Evolutionary conservation across 805 yeast species (phyloP).

Genomic region (Ogataea naganishii): DNA sequence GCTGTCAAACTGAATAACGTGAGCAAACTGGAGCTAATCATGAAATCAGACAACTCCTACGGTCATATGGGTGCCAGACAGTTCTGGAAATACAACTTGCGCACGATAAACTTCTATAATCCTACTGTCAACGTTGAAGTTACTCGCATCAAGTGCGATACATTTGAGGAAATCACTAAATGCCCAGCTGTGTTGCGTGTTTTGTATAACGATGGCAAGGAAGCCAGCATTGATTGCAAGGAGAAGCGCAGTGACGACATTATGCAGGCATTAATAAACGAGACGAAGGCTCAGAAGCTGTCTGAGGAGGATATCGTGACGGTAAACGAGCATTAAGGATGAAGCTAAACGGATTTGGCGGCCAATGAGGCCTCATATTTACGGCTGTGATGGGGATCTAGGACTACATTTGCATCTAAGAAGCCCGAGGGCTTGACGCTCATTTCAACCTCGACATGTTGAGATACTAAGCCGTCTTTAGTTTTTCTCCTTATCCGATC

Average conservation of each 20-base stretch:
- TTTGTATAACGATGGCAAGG: constrained; percentile 27
- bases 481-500: no score
- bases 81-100: constrained; percentile 70
- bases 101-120: constrained; percentile 76
- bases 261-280: constrained; percentile 42
- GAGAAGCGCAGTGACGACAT: constrained; percentile 42
- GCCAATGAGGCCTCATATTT: no score
- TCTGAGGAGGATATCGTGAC: constrained; percentile 37
- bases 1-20: constrained; percentile 26
- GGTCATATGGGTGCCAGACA: constrained; percentile 64
- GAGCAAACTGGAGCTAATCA: constrained; percentile 39
- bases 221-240: constrained; percentile 43
- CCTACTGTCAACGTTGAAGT: constrained; percentile 60
- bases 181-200: constrained; percentile 40
- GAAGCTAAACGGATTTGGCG: no score
- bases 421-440: no score
- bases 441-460: no score
- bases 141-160: constrained; percentile 37
- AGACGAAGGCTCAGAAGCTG: constrained; percentile 44
- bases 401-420: no score
- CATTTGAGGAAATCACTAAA: constrained; percentile 31
- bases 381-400: no score
- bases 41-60: constrained; percentile 36
- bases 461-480: no score
- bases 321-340: no score